Evolutionary conservation across 768 basidiomycete genomes (phyloP).

Genomic region (Leccinum obscurum): DNA sequence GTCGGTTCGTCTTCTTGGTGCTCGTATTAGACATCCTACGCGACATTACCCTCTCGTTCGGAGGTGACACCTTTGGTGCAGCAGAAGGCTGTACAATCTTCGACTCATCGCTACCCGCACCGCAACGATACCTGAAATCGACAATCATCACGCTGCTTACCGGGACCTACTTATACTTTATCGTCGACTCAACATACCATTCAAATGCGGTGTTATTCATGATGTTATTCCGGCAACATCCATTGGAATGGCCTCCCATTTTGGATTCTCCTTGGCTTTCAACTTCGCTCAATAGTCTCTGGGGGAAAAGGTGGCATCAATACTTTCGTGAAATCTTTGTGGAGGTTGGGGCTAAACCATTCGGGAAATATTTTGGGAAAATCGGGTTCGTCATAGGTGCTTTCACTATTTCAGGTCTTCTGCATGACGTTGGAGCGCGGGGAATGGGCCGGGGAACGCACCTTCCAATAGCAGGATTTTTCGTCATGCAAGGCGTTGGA

Average conservation of each 20-base stretch:
- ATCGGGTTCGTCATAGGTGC: constrained; percentile 53
- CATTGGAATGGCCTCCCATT: constrained; percentile 61
- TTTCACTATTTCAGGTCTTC: constrained; percentile 57
- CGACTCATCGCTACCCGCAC: constrained; percentile 31
- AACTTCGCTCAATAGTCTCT: constrained; percentile 50
- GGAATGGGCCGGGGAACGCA: constrained; percentile 52
- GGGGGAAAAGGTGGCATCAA: constrained; percentile 60
- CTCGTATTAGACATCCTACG: constrained; percentile 7
- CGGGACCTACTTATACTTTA: constrained; percentile 45
- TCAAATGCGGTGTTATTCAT: constrained; percentile 44
- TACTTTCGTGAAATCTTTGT: constrained; percentile 61
- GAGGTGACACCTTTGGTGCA: constrained; percentile 40
- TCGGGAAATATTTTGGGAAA: constrained; percentile 46
- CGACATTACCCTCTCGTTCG: constrained; percentile 24
- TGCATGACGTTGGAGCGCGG: constrained; percentile 61
- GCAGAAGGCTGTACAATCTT: constrained; percentile 39
- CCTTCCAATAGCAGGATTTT: constrained; percentile 46
- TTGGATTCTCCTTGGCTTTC: constrained; percentile 58
- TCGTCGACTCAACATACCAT: constrained; percentile 46
- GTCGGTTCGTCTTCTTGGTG: constrained; percentile 8
- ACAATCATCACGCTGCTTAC: constrained; percentile 42
- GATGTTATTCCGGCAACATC: constrained; percentile 47
- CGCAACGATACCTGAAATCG: constrained; percentile 43
- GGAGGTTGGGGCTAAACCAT: constrained; percentile 46
- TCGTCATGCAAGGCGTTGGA: constrained; percentile 57